phyloP scores from a whole-genome alignment of 805 yeast genomes.

The Zygosaccharomyces siamensis region DNA sequence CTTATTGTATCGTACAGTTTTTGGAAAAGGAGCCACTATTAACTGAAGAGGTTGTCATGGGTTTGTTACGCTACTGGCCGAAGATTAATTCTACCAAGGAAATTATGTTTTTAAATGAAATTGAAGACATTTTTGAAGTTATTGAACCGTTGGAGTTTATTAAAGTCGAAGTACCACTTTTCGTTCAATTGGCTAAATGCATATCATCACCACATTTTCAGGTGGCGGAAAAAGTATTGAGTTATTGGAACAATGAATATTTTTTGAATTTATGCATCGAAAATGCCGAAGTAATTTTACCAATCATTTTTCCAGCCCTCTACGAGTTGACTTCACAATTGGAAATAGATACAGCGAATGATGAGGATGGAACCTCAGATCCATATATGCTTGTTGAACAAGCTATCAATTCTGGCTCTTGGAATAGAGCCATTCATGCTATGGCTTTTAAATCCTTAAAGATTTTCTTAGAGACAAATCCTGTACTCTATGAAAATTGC shows the following conservation, averaged over 20 bases:
- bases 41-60: conserved; percentile 96
- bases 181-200: conserved; percentile 90
- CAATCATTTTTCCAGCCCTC: conserved; percentile 84
- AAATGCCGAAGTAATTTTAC: conserved; percentile 85
- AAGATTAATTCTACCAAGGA: conserved; percentile 92
- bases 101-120: conserved; percentile 90
- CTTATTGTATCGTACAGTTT: conserved; percentile 95
- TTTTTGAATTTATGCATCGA: conserved; percentile 87
- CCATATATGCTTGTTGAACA: conserved; percentile 38
- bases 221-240: conserved; percentile 90
- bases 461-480: conserved; percentile 88
- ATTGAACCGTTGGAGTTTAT: conserved; percentile 90
- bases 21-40: conserved; percentile 87
- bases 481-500: conserved; percentile 86
- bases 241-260: conserved; percentile 93
- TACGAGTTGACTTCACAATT: conserved; percentile 68
- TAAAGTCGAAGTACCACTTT: conserved; percentile 86
- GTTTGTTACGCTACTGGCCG: conserved; percentile 92
- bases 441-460: conserved; percentile 88
- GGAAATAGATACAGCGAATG: conserved; percentile 30
- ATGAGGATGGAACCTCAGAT: conserved; percentile 30
- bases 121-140: conserved; percentile 94
- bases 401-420: conserved; percentile 52
- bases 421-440: conserved; percentile 92
- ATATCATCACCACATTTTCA: conserved; percentile 95